These are phyloP conservation scores for Heracleum sosnowskyi DNA, from an alignment of 129 eudicot genomes.

Conservation along the genomic window DNA sequence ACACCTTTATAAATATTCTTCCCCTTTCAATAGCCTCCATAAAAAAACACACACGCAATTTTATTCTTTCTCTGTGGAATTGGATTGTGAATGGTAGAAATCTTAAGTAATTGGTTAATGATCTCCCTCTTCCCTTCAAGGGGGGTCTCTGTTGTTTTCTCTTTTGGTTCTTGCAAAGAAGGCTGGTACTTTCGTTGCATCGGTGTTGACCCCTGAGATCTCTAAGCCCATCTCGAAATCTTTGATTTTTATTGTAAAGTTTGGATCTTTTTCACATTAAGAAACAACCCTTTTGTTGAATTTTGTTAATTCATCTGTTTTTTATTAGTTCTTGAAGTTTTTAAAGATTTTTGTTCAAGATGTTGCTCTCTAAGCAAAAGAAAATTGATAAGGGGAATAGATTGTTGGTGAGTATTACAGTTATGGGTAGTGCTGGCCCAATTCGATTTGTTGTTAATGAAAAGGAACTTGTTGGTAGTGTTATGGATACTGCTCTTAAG, in stretches of 20 bases:
- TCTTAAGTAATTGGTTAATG: conserved; percentile 52
- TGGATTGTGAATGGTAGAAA: conserved; percentile 93
- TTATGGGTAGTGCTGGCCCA: conserved; percentile 81
- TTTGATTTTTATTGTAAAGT: not conserved
- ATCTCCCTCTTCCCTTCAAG: conserved; percentile 63
- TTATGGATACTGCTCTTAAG: conserved; percentile 65
- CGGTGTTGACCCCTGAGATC: conserved; percentile 77
- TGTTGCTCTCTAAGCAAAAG: conserved; percentile 69
- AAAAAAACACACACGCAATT: not conserved
- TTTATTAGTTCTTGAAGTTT: conserved; percentile 1
- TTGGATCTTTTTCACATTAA: not conserved
- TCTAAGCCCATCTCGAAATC: no score
- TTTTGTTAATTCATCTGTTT: not conserved
- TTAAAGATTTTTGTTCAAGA: conserved; percentile 14
- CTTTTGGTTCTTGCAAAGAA: conserved; percentile 79
- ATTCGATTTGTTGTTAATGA: conserved; percentile 78
- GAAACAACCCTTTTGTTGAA: not conserved
- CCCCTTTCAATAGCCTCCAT: not conserved
- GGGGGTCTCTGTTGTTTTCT: conserved; percentile 50
- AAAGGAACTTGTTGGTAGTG: conserved; percentile 52
- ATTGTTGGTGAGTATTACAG: conserved; percentile 59
- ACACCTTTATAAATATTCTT: not conserved
- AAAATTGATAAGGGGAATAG: conserved; percentile 58
- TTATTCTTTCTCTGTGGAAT: not conserved
- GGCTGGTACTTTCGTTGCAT: conserved; percentile 99